Conservation (phyloP, 108 stramenopile species). For the Ochromonas danica region DNA sequence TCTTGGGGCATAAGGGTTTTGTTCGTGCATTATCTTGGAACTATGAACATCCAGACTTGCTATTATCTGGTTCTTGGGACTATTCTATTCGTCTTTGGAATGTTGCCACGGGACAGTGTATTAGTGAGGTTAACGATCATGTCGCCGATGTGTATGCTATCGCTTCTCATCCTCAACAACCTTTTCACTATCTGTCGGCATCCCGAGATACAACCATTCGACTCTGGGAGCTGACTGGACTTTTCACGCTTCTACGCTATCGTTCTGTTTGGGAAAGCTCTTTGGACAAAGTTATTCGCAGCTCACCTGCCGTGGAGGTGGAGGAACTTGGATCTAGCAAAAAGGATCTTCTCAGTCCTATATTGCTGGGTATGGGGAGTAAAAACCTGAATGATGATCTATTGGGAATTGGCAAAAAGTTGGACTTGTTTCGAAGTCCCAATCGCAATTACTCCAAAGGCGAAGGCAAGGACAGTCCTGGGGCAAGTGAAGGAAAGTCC, state of each 20-base stretch:
- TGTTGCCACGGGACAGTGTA: slow-evolving; percentile 9
- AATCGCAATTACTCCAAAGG: no score
- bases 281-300: background rate
- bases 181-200: slow-evolving; percentile 7
- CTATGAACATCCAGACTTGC: background rate
- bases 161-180: slow-evolving; percentile 9
- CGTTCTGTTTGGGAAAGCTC: background rate
- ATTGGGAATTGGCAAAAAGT: no score
- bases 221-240: slow-evolving; percentile 17
- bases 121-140: background rate
- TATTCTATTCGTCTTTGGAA: slow-evolving; percentile 28
- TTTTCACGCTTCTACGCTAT: background rate
- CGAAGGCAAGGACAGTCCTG: no score
- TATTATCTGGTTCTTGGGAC: slow-evolving; percentile 34
- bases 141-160: slow-evolving; percentile 30
- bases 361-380: no score
- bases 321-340: no score
- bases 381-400: no score
- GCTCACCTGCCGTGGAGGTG: no score
- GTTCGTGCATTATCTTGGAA: slow-evolving; percentile 32
- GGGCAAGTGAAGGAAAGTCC: no score
- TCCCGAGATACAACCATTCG: slow-evolving; percentile 31
- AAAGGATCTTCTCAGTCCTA: no score
- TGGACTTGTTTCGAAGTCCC: no score
- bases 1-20: slow-evolving; percentile 6